Base-by-base conservation (phyloP, 345 rosid species). In the Hypericum perforatum region DNA sequence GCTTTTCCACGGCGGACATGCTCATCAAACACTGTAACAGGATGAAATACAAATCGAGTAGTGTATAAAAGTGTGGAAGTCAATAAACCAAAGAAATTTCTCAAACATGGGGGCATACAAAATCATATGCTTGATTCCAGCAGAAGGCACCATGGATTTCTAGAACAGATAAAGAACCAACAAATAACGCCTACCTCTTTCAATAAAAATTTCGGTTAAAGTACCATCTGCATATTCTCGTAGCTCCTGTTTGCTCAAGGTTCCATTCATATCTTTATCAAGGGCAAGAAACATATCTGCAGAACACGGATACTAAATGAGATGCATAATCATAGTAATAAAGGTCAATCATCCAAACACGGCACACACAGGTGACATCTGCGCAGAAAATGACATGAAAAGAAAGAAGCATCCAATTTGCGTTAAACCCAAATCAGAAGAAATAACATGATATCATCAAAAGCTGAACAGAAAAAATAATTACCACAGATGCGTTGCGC, bases 151-250 rank as follows among this genome's bases (percentile, higher is more conserved):
- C 4, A 22, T 22, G n/a, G n/a, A n/a, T n/a, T n/a, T n/a, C n/a
- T n/a, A n/a, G n/a, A n/a, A n/a, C n/a, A n/a, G 32, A 22, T 46
- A 46, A 14, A 7, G 15, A n/a, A 46, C 50, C 8, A 16, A 46
- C 29, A 16, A 15, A 8, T 12, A n/a, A n/a, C 29, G 0, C 7
- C 16, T 72, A 92, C 99, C 99, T 75, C 97, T 81, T 74, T 92
- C 99, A 39, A 92, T 70, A 67, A 86, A 94, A 57, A 94, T 94
- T 52, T 84, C 95, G 16, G 97, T 94, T 53, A 94, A 71, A 15
- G 99, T 84, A 49, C 99, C 95, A 62, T 94, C 99, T 0, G 97
- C 97, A 70, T 94, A 94, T 66, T 94, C 97, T 69, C 65, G 77
- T 59, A 94, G 95, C 75, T 94, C 97, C 70, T 78, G 95, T 79